phyloP scores from a whole-genome alignment of 345 rosid genomes.

The Rhizophora apiculata region DNA sequence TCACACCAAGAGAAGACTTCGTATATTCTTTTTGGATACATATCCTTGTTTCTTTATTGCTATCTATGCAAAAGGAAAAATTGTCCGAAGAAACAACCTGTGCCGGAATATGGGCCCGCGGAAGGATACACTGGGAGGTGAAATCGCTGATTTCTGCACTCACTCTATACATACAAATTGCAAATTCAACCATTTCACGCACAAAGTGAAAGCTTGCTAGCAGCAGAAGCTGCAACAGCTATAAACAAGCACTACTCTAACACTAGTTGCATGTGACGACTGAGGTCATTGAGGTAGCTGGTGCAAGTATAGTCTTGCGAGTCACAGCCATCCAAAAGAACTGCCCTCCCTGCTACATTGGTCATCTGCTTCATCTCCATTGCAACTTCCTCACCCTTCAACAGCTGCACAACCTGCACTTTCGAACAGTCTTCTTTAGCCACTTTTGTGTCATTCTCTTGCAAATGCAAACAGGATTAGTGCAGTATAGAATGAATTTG shows the following conservation, averaged over 20 bases:
- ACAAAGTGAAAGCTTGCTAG: not conserved
- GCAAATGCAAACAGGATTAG: not conserved
- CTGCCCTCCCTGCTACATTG: constrained; percentile 34
- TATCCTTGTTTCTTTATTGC: not conserved
- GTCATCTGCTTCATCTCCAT: constrained; percentile 45
- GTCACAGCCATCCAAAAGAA: constrained; percentile 54
- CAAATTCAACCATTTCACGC: not conserved
- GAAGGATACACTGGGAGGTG: not conserved
- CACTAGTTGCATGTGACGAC: constrained; percentile 77
- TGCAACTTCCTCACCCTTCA: constrained; percentile 51
- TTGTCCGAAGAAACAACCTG: too few relatives aligned
- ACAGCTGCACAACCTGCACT: constrained; percentile 52
- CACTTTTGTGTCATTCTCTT: not conserved
- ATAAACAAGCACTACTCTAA: constrained; percentile 41
- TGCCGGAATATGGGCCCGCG: not conserved
- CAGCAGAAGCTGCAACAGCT: not conserved
- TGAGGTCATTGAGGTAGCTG: constrained; percentile 65
- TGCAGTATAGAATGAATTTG: not conserved
- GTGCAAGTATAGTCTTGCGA: constrained; percentile 65
- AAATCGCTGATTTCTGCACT: not conserved
- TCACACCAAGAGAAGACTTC: too few relatives aligned
- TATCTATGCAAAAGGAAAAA: too few relatives aligned
- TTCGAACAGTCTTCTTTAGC: not conserved
- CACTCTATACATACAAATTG: not conserved
- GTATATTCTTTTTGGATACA: too few relatives aligned